These are phyloP conservation scores for Phellinidium pouzarii DNA, from an alignment of 1,284 basidiomycete species.

Conservation along the genomic window DNA sequence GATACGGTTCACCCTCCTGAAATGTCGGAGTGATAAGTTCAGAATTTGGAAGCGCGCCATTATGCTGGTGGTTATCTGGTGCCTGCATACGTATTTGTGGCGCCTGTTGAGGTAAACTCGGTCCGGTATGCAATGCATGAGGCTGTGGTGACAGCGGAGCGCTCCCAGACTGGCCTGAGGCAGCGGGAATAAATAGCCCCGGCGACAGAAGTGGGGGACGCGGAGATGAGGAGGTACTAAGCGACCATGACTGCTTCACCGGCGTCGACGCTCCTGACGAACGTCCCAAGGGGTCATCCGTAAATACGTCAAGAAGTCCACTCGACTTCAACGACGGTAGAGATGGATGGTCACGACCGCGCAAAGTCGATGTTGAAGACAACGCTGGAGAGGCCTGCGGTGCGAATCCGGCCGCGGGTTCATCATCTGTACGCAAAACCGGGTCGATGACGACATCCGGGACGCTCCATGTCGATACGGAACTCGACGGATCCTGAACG, in stretches of 20 bases:
- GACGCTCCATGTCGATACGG: conserved; percentile 2
- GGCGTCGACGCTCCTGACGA: conserved; percentile 13
- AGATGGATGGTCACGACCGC: conserved; percentile 31
- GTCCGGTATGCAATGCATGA: neutral
- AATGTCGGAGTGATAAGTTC: neutral
- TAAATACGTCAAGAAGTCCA: conserved; percentile 48
- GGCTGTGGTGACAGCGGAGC: conserved; percentile 6
- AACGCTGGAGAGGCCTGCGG: conserved; percentile 15
- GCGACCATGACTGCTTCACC: conserved; percentile 6
- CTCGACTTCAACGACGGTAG: conserved; percentile 68
- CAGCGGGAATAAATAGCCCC: neutral
- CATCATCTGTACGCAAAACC: conserved; percentile 1
- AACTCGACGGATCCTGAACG: neutral
- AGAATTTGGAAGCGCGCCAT: neutral
- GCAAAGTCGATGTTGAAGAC: conserved; percentile 19
- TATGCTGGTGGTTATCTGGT: conserved; percentile 1
- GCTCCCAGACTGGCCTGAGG: neutral
- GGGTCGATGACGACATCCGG: conserved; percentile 16
- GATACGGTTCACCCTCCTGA: neutral
- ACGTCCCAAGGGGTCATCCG: conserved; percentile 10
- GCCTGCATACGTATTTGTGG: conserved; percentile 1
- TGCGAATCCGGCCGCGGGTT: conserved; percentile 10
- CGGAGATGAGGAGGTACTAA: conserved; percentile 6
- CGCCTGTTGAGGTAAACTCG: neutral
- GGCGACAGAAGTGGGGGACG: conserved; percentile 11